Conservation (phyloP, 1,284 basidiomycete genomes). For the Lentinus polychrous region DNA sequence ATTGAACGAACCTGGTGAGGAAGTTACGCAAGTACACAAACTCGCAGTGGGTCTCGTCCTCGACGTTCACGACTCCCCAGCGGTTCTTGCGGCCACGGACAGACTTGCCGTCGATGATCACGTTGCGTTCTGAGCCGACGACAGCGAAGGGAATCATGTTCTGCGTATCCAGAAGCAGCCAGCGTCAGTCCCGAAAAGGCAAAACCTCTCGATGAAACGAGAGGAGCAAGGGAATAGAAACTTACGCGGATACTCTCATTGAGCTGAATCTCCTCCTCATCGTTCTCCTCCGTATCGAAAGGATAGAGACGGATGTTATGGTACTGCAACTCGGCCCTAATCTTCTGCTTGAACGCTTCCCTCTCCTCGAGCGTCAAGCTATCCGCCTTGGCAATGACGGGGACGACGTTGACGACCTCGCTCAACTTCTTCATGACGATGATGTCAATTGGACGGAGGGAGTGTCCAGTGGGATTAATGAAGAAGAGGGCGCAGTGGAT, state of each 20-base stretch:
- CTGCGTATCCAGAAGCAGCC: conserved; percentile 31
- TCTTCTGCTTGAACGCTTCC: conserved; percentile 90
- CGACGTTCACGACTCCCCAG: conserved; percentile 98
- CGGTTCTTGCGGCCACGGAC: conserved; percentile 96
- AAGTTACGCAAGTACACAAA: conserved; percentile 97
- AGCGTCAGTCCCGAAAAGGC: too few relatives aligned
- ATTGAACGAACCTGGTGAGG: conserved; percentile 61
- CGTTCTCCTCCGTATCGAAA: conserved; percentile 94
- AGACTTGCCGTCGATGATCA: conserved; percentile 92
- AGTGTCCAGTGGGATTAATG: conserved; percentile 95
- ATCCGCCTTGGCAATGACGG: conserved; percentile 98
- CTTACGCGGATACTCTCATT: conserved; percentile 88
- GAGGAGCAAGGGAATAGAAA: conserved; percentile 9
- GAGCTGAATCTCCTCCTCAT: conserved; percentile 86
- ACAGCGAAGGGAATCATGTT: conserved; percentile 95
- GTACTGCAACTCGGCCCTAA: conserved; percentile 89
- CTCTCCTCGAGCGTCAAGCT: conserved; percentile 91
- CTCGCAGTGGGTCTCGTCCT: conserved; percentile 96
- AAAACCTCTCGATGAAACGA: too few relatives aligned
- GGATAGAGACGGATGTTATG: conserved; percentile 95
- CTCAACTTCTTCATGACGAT: conserved; percentile 98
- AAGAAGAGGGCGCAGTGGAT: conserved; percentile 99
- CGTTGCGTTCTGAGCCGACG: conserved; percentile 90
- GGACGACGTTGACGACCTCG: conserved; percentile 98
- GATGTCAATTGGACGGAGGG: conserved; percentile 89